Conservation (phyloP, 2,329 filamentous ascomycete genomes). For the Aspergillus calidoustus region DNA sequence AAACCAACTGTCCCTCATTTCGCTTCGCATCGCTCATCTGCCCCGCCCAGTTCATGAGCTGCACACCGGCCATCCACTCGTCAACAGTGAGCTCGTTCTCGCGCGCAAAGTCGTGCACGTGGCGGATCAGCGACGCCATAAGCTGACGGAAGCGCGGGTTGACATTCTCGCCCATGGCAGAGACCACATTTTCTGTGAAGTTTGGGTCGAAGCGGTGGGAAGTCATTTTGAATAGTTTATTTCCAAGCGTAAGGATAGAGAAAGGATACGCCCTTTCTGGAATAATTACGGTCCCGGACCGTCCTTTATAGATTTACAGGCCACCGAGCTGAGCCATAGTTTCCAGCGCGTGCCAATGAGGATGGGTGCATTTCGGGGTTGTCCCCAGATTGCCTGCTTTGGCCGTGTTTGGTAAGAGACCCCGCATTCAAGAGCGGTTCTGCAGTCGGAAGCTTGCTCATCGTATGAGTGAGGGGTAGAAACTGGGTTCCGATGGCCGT, state of each 20-base stretch:
- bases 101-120: slow-evolving; percentile 64
- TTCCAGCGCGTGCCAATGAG: background rate
- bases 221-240: slow-evolving; percentile 21
- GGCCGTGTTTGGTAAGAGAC: slow-evolving; percentile 11
- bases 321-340: background rate
- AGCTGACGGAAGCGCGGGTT: slow-evolving; percentile 69
- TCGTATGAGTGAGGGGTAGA: slow-evolving; percentile 9
- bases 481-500: background rate
- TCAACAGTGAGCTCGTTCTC: slow-evolving; percentile 63
- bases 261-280: background rate
- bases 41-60: slow-evolving; percentile 65
- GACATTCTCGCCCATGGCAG: slow-evolving; percentile 58
- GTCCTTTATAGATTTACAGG: slow-evolving; percentile 4
- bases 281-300: background rate
- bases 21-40: slow-evolving; percentile 65
- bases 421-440: slow-evolving; percentile 16
- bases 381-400: slow-evolving; percentile 7
- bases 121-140: slow-evolving; percentile 56
- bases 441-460: slow-evolving; percentile 15
- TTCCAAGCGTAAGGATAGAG: background rate
- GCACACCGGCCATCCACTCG: slow-evolving; percentile 61
- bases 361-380: slow-evolving; percentile 1
- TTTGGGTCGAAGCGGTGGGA: slow-evolving; percentile 49
- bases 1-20: slow-evolving; percentile 66
- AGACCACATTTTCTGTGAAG: slow-evolving; percentile 67